Evolutionary conservation across 352 stramenopile genomes (phyloP).

Genomic region (Pythium coloratum): DNA sequence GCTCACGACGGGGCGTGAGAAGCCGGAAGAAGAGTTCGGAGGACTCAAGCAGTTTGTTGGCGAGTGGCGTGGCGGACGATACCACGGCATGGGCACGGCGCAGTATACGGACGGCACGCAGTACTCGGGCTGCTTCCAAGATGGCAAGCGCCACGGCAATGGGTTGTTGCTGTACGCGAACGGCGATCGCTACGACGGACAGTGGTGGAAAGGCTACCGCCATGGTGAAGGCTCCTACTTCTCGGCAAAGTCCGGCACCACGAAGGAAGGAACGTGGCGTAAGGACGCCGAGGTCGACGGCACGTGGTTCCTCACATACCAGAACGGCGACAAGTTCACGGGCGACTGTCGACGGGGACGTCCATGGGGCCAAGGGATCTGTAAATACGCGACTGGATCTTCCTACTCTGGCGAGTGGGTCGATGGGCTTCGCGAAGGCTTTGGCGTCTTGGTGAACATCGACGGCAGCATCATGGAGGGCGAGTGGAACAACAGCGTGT

Average conservation of each 20-base stretch:
- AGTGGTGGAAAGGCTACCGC: conserved; percentile 75
- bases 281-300: conserved; percentile 58
- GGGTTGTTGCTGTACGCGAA: conserved; percentile 46
- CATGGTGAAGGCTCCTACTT: conserved; percentile 63
- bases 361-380: conserved; percentile 79
- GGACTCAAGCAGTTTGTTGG: conserved; percentile 64
- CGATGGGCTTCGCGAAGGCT: conserved; percentile 77
- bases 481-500: conserved; percentile 72
- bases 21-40: conserved; percentile 37
- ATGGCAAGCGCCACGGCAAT: conserved; percentile 74
- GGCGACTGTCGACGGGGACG: conserved; percentile 55
- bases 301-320: conserved; percentile 68
- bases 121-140: conserved; percentile 83
- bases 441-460: conserved; percentile 60
- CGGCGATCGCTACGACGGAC: conserved; percentile 62
- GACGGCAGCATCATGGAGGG: conserved; percentile 70
- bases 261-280: conserved; percentile 70
- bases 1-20: conserved; percentile 32
- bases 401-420: conserved; percentile 88
- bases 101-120: conserved; percentile 86
- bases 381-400: conserved; percentile 89
- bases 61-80: conserved; percentile 58
- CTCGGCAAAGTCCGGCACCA: conserved; percentile 56
- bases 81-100: conserved; percentile 81
- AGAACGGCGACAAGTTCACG: conserved; percentile 80